phyloP scores from a whole-genome alignment of 768 basidiomycete species.

The Trametes punicea region DNA sequence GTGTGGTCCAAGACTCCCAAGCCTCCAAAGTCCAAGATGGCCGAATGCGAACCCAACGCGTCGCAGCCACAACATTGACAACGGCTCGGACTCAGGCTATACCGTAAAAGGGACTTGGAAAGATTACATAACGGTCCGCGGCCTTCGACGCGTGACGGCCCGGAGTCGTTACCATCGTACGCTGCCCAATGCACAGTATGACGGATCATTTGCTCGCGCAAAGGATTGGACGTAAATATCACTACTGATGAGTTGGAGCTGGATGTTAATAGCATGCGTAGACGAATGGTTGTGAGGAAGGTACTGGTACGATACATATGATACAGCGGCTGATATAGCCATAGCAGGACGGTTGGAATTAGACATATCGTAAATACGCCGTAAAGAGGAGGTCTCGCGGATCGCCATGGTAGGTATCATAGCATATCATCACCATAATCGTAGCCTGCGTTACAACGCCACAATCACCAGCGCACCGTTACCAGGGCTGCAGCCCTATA shows the following conservation, averaged over 20 bases:
- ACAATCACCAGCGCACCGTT: slow-evolving; percentile 12
- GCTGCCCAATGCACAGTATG: too few species aligned
- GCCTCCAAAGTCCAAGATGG: too few species aligned
- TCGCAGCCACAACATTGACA: slow-evolving; percentile 3
- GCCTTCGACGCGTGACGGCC: too few species aligned
- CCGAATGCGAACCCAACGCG: background rate
- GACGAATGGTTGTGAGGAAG: background rate
- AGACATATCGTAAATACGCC: background rate
- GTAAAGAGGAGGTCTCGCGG: slow-evolving; percentile 15
- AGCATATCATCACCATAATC: slow-evolving; percentile 17
- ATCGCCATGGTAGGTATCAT: slow-evolving; percentile 17
- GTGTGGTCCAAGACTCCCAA: too few species aligned
- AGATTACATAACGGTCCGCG: too few species aligned
- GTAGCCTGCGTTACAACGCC: slow-evolving; percentile 4
- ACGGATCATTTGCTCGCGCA: too few species aligned
- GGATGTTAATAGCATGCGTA: background rate
- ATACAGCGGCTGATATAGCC: slow-evolving; percentile 5
- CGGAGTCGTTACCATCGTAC: too few species aligned
- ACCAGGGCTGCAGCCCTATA: slow-evolving; percentile 32
- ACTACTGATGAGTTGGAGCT: background rate
- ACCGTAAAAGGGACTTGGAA: too few species aligned
- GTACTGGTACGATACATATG: slow-evolving; percentile 18
- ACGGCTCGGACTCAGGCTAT: too few species aligned
- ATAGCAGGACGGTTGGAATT: slow-evolving; percentile 8
- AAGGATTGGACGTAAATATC: too few species aligned